Evolutionary conservation across 2,329 filamentous ascomycete genomes (phyloP).

Genomic region (Chrysosporium keratinophilum): DNA sequence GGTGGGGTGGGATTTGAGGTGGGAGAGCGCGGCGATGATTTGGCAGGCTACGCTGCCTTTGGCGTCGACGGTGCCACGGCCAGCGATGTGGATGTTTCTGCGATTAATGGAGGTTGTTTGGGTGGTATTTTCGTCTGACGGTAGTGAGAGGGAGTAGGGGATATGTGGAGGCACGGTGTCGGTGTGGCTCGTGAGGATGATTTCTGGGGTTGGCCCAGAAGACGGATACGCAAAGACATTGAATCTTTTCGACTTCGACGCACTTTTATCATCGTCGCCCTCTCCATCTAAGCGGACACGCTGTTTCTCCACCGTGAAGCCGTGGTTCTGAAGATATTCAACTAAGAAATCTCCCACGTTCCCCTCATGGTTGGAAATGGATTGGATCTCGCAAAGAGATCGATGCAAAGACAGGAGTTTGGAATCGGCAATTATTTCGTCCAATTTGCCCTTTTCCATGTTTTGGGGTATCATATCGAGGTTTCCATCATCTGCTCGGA

Average conservation of each 20-base stretch:
- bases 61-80: constrained; percentile 39
- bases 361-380: constrained; percentile 59
- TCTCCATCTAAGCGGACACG: constrained; percentile 25
- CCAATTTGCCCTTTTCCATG: constrained; percentile 15
- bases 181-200: constrained; percentile 60
- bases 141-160: constrained; percentile 42
- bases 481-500: neutral
- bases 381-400: constrained; percentile 62
- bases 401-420: constrained; percentile 62
- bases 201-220: constrained; percentile 22
- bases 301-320: constrained; percentile 55
- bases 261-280: constrained; percentile 7
- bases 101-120: constrained; percentile 12
- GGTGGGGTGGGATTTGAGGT: constrained; percentile 32
- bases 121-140: constrained; percentile 20
- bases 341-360: constrained; percentile 58
- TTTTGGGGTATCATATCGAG: neutral
- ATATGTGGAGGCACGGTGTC: constrained; percentile 53
- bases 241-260: constrained; percentile 44
- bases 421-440: constrained; percentile 32
- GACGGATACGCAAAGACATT: constrained; percentile 61
- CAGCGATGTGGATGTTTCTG: constrained; percentile 31
- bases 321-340: constrained; percentile 50
- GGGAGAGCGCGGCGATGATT: constrained; percentile 36
- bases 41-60: constrained; percentile 39